Conservation (phyloP, 2,329 filamentous ascomycete genomes). For the Byssothecium circinans region DNA sequence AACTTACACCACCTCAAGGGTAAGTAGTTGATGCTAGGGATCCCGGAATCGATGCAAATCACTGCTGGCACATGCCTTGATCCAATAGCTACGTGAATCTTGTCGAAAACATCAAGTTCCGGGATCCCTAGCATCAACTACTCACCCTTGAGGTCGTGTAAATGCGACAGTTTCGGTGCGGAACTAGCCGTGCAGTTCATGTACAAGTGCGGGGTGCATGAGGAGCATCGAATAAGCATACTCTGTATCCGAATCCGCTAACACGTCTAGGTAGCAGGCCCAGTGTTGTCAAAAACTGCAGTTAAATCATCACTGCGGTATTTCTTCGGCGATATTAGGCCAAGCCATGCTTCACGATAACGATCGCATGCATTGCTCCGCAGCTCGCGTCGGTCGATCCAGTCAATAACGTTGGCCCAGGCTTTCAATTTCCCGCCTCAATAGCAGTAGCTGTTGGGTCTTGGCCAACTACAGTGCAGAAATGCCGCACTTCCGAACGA, state of each 20-base stretch:
- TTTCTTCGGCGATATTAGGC: not conserved
- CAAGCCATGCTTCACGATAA: not conserved
- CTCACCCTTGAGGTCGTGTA: too few relatives aligned
- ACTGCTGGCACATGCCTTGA: too few relatives aligned
- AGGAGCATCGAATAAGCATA: constrained; percentile 8
- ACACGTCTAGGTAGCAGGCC: too few relatives aligned
- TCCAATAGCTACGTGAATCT: too few relatives aligned
- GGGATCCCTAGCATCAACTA: too few relatives aligned
- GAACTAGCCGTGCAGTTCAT: constrained; percentile 24
- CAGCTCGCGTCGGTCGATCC: constrained; percentile 1
- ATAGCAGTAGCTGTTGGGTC: not conserved
- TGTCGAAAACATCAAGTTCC: too few relatives aligned
- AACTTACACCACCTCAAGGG: too few relatives aligned
- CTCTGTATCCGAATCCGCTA: too few relatives aligned
- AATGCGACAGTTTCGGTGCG: constrained; percentile 18
- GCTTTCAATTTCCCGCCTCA: not conserved
- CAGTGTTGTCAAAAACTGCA: not conserved
- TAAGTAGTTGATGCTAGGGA: too few relatives aligned
- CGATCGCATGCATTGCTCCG: not conserved
- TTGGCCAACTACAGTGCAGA: not conserved
- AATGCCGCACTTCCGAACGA: constrained; percentile 5
- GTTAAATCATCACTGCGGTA: not conserved
- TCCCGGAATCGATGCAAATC: too few relatives aligned
- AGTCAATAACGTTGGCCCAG: too few relatives aligned
- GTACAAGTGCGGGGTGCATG: constrained; percentile 29